These are phyloP conservation scores for Radiomyces spectabilis DNA, from an alignment of 192 early-diverging fungal species.

Conservation along the genomic window DNA sequence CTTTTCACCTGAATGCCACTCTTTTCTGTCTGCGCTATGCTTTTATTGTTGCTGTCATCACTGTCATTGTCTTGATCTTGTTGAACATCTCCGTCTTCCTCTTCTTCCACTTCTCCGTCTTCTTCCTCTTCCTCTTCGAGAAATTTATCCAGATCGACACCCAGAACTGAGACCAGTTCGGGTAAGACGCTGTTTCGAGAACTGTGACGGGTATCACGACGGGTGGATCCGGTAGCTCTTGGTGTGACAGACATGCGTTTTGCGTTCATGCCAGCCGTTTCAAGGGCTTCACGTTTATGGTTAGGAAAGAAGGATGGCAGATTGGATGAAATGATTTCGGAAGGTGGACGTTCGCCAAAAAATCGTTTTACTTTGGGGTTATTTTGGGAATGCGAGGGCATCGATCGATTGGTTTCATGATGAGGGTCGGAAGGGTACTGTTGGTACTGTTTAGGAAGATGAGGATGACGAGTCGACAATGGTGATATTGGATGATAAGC, in stretches of 20 bases:
- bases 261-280: slow-evolving; percentile 31
- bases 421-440: slow-evolving; percentile 1
- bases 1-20: too few species aligned
- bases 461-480: slow-evolving; percentile 2
- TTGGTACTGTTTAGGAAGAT: slow-evolving; percentile 1
- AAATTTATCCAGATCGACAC: slow-evolving; percentile 30
- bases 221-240: slow-evolving; percentile 6
- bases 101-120: slow-evolving; percentile 21
- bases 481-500: background rate
- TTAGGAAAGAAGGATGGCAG: slow-evolving; percentile 90
- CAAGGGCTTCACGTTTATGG: slow-evolving; percentile 26
- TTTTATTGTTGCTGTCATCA: background rate
- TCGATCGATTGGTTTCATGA: background rate
- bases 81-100: slow-evolving; percentile 4
- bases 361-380: slow-evolving; percentile 54
- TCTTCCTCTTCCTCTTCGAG: slow-evolving; percentile 19
- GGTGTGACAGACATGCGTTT: slow-evolving; percentile 22
- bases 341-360: slow-evolving; percentile 92
- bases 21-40: background rate
- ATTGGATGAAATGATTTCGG: slow-evolving; percentile 87
- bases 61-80: background rate
- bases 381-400: slow-evolving; percentile 10
- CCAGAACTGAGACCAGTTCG: slow-evolving; percentile 27
- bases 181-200: slow-evolving; percentile 30
- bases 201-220: slow-evolving; percentile 9